phyloP scores from a whole-genome alignment of 164 flowering plant species.

The Berberis vulgaris region DNA sequence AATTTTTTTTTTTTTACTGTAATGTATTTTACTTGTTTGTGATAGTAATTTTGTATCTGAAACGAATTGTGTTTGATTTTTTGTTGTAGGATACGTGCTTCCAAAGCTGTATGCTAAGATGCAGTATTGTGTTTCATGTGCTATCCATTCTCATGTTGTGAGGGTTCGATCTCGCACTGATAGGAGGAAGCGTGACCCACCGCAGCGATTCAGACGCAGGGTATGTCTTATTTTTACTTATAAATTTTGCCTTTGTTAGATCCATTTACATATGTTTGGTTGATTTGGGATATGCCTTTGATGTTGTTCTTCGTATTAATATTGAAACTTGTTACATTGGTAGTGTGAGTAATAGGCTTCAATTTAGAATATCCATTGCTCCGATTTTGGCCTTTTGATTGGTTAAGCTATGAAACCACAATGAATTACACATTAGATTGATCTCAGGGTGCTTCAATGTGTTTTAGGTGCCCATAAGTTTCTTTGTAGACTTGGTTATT shows the following conservation, averaged over 20 bases:
- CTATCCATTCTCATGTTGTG: constrained; percentile 91
- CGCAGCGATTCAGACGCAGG: constrained; percentile 85
- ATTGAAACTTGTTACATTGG: too few relatives aligned
- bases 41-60: background rate
- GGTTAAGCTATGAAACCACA: too few relatives aligned
- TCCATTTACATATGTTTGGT: background rate
- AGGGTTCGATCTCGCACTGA: constrained; percentile 83
- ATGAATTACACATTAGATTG: too few relatives aligned
- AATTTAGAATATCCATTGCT: too few relatives aligned
- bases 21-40: too few relatives aligned
- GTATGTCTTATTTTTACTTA: constrained; percentile 21
- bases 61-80: background rate
- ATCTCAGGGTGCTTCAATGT: too few relatives aligned
- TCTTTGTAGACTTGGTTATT: too few relatives aligned
- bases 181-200: constrained; percentile 85
- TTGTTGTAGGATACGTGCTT: constrained; percentile 48
- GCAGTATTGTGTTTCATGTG: constrained; percentile 95
- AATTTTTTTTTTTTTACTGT: background rate
- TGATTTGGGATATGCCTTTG: background rate
- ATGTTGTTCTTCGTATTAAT: too few relatives aligned
- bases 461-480: too few relatives aligned
- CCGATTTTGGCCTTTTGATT: too few relatives aligned
- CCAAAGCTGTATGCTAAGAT: constrained; percentile 95
- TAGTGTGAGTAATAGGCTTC: too few relatives aligned
- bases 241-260: background rate